phyloP scores from a whole-genome alignment of 2,329 filamentous ascomycete species.

The Pestalotiopsis fici region DNA sequence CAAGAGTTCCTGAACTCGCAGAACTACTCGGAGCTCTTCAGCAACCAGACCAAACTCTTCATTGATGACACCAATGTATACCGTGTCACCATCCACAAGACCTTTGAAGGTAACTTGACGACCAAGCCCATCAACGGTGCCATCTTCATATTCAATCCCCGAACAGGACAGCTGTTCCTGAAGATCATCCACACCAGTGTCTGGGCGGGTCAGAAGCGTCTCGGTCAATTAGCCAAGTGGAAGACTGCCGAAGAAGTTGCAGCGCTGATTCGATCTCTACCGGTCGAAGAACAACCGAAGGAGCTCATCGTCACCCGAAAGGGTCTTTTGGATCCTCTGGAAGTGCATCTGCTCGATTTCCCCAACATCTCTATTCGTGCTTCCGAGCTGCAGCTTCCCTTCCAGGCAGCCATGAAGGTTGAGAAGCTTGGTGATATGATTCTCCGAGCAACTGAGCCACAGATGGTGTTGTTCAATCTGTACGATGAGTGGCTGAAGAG shows the following conservation, averaged over 20 bases:
- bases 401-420: conserved; percentile 99
- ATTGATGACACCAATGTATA: conserved; percentile 99
- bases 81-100: conserved; percentile 99
- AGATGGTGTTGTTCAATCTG: conserved; percentile 99
- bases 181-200: conserved; percentile 99
- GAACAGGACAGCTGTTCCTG: conserved; percentile 94
- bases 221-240: conserved; percentile 98
- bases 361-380: conserved; percentile 98
- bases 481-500: conserved; percentile 99
- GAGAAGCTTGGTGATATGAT: conserved; percentile 99
- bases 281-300: conserved; percentile 97
- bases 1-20: conserved; percentile 99
- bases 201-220: conserved; percentile 98
- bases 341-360: conserved; percentile 97
- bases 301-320: conserved; percentile 98
- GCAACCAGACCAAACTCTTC: conserved; percentile 97
- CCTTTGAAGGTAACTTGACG: conserved; percentile 97
- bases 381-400: conserved; percentile 93
- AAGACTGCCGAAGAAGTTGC: conserved; percentile 99
- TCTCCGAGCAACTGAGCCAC: conserved; percentile 93
- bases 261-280: conserved; percentile 90
- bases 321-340: conserved; percentile 92
- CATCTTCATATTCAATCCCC: conserved; percentile 99
- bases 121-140: conserved; percentile 99
- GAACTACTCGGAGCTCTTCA: conserved; percentile 99